A percentile compares a stretch with the other conserved stretches of the same genome.
phyloP scores from a whole-genome alignment of 1,284 basidiomycete species.

The Trametes pubescens region DNA sequence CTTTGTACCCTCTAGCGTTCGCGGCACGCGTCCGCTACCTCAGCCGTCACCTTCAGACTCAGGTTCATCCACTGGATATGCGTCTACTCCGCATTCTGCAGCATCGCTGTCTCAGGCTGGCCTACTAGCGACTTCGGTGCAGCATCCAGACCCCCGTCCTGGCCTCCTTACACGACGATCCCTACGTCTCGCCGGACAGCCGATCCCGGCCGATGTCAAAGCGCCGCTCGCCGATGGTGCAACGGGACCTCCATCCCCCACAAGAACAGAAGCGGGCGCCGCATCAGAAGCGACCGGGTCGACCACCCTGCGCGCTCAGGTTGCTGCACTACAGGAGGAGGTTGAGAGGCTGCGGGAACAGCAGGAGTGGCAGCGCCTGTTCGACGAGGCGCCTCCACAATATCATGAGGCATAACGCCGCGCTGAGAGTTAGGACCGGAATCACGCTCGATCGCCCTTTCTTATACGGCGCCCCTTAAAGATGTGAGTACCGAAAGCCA shows the following conservation, averaged over 20 bases:
- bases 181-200: background rate
- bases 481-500: too few species aligned
- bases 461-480: too few species aligned
- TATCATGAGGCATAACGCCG: slow-evolving; percentile 10
- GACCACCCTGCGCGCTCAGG: slow-evolving; percentile 7
- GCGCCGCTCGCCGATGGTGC: background rate
- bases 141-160: background rate
- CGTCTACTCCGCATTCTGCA: background rate
- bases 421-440: too few species aligned
- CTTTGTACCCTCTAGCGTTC: background rate
- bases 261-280: background rate
- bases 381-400: slow-evolving; percentile 21
- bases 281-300: background rate
- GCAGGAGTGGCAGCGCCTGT: slow-evolving; percentile 21
- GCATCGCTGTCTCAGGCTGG: background rate
- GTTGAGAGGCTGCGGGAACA: slow-evolving; percentile 12
- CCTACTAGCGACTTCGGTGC: background rate
- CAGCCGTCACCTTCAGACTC: background rate
- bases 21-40: background rate
- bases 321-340: slow-evolving; percentile 8
- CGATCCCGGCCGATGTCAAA: background rate
- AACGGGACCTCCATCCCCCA: background rate
- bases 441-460: too few species aligned
- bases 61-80: background rate
- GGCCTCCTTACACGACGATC: background rate